Conservation (phyloP, 108 stramenopile species). For the Skeletonema marinoi region DNA sequence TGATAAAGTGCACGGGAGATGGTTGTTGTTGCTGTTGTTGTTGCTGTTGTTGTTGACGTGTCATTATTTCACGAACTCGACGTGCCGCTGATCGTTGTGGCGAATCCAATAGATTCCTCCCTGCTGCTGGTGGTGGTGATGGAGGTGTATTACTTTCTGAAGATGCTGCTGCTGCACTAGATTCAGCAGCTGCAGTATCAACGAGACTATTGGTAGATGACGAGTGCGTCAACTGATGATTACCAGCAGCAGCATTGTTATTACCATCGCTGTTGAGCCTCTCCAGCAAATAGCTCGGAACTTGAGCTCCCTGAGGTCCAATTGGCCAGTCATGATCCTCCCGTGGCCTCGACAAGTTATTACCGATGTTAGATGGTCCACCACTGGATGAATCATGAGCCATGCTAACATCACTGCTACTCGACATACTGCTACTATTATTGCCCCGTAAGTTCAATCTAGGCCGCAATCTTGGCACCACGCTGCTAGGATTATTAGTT, state of each 20-base stretch:
- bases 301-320: constrained; percentile 37
- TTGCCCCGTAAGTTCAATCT: too few relatives aligned
- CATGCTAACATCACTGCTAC: too few relatives aligned
- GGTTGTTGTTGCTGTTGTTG: too few relatives aligned
- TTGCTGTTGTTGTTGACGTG: neutral
- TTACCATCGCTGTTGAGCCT: neutral
- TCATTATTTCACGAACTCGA: constrained; percentile 3
- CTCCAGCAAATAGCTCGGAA: constrained; percentile 16
- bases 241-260: neutral
- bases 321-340: constrained; percentile 30
- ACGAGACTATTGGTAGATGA: neutral
- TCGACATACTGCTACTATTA: too few relatives aligned
- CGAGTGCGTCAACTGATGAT: neutral
- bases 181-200: too few relatives aligned
- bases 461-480: too few relatives aligned
- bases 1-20: neutral
- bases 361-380: too few relatives aligned
- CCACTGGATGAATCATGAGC: neutral
- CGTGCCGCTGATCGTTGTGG: constrained; percentile 1
- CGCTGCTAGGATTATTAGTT: too few relatives aligned
- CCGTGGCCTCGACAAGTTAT: neutral
- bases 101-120: neutral
- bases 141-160: neutral
- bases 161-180: too few relatives aligned
- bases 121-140: neutral